Conservation (phyloP, 2,329 filamentous ascomycete genomes). For the Elsinoe batatas region DNA sequence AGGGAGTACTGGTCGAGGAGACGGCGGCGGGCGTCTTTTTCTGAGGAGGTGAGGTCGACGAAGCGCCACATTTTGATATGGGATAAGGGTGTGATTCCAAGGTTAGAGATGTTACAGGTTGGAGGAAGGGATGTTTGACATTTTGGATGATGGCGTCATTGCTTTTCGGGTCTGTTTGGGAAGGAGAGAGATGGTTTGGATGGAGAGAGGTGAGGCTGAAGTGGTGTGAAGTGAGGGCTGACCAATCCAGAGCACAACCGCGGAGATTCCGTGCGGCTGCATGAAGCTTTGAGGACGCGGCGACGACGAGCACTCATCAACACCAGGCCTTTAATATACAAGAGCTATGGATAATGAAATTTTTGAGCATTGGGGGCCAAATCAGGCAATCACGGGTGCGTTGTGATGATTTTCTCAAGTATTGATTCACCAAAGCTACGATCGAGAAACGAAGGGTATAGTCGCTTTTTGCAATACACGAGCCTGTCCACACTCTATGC, state of each 20-base stretch:
- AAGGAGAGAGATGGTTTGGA: background rate
- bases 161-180: background rate
- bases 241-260: background rate
- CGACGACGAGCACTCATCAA: too few relatives aligned
- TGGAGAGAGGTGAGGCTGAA: background rate
- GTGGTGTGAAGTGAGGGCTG: background rate
- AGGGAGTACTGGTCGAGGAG: conserved; percentile 46
- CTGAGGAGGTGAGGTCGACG: conserved; percentile 38
- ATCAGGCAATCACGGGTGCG: background rate
- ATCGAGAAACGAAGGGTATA: conserved; percentile 1
- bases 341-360: too few relatives aligned
- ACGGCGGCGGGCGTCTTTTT: conserved; percentile 42
- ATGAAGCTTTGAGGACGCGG: background rate
- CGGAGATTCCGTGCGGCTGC: background rate
- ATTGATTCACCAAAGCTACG: background rate
- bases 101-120: background rate
- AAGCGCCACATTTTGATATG: conserved; percentile 38
- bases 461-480: background rate
- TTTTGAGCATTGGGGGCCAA: too few relatives aligned
- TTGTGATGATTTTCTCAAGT: background rate
- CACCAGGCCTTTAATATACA: too few relatives aligned
- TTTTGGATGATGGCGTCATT: background rate
- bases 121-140: background rate
- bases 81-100: background rate
- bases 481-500: background rate